Evolutionary conservation across 805 yeast genomes (phyloP), one percentile per base, ranked within the genome.

Genomic region (Wickerhamomyces rabaulensis): DNA sequence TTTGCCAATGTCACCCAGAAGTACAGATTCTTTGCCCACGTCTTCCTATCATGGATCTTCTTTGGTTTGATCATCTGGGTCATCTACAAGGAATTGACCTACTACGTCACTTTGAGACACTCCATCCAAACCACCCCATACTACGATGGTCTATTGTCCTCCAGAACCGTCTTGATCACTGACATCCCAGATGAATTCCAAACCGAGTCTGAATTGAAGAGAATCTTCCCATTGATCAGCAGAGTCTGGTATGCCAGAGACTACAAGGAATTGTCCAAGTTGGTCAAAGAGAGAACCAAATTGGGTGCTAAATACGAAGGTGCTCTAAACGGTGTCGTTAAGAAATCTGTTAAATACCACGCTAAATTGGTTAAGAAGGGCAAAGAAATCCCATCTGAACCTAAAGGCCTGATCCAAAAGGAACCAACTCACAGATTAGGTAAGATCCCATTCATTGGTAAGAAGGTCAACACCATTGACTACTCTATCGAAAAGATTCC

Each of bases 381-480:
- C 31, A 70, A 75, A 57, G 73, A 76, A 12, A 61, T 70, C 19
- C 62, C 85, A 19, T 74, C 72, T 51, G 82, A 85, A 4, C 75
- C 70, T 44, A 73, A 81, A 58, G 82, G 76, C 50, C 89, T 87
- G 63, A 79, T 89, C 51, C 75, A 85, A 66, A 90, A 89, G 71
- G 78, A 92, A 56, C 97, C 97, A 41, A 83, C 87, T 29, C 92
- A 88, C 66, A 79, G 79, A 52, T 74, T 89, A 57, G 79, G 79
- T 46, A 61, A 64, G 48, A 79, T 78, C 58, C 80, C 80, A 47
- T 66, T 86, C 48, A 73, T 84, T 55, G 95, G 97, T 49, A 67
- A 86, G 67, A 91, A 91, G 68, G 96, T 91, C 46, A 84, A 84
- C 57, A 85, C 97, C 29, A 77, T 92, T 59, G 78, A 83, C 44